Evolutionary conservation across 768 basidiomycete genomes (phyloP), one percentile per base, ranked within the genome.

Genomic region (Tubosaeta sp.): DNA sequence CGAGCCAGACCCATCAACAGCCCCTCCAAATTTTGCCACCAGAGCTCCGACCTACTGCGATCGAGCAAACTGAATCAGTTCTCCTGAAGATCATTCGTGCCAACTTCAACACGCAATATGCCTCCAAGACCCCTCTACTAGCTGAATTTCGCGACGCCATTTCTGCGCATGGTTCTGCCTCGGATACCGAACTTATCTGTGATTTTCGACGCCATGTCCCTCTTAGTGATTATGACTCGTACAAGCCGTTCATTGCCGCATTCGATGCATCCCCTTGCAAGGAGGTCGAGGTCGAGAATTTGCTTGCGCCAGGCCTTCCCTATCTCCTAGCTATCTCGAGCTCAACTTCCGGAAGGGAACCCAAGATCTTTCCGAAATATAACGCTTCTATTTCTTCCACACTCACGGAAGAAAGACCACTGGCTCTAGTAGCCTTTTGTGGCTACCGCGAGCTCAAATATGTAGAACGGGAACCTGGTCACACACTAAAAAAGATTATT

Each of bases 301-400:
- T 59, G 30, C 45, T 59, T 19, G 41, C 54, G 8, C 57, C 54
- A 2, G 57, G 55, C 9, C 32, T 59, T 10, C 57, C 57, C 9
- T 24, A 27, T 32, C n/a, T 16, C 35, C 12, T 59, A 1, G 48
- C 36, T 1, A 16, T 35, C 21, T 51, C 57, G 0, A 27, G 27
- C 9, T 6, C 27, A 27, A 27, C 27, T 6, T 27, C 27, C 9
- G 27, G 27, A 27, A 27, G 27, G 27, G 27, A 27, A 4, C 27
- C 27, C 27, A 27, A 27, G 27, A 27, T 27, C 27, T 9, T 27
- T 27, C 27, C 27, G 4, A 27, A 27, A 27, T 27, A 27, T 9
- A 6, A 27, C 27, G 6, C 27, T 27, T 27, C 27, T 9, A 27
- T 27, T 9, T 9, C 27, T 27, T 27, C 27, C 4, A 9, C 9